Conservation (phyloP, 2,329 filamentous ascomycete genomes). For the Alternaria conjuncta region DNA sequence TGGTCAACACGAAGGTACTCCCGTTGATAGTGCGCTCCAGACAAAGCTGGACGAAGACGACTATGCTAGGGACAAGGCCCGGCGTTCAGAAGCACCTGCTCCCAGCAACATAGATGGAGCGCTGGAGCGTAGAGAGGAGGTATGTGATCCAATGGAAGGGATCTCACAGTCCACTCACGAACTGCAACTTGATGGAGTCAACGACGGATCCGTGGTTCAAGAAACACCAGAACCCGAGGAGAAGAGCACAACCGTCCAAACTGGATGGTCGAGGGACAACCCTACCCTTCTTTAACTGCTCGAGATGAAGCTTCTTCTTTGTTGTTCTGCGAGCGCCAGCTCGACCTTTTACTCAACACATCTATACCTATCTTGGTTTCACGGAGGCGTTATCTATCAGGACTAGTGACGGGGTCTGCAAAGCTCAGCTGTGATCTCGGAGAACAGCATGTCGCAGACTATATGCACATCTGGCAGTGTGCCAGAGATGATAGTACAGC, state of each 20-base stretch:
- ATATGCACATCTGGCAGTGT: background rate
- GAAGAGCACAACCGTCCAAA: slow-evolving; percentile 62
- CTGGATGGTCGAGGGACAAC: background rate
- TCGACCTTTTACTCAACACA: background rate
- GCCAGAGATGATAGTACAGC: background rate
- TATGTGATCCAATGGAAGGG: slow-evolving; percentile 8
- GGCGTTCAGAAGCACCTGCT: background rate
- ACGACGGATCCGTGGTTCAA: background rate
- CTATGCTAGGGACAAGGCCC: background rate
- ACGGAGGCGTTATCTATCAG: slow-evolving; percentile 8
- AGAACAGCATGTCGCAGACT: background rate
- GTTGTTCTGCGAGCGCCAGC: background rate
- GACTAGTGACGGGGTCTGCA: background rate
- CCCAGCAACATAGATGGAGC: background rate
- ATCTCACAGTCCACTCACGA: slow-evolving; percentile 10
- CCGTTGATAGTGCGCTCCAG: background rate
- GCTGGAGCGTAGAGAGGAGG: background rate
- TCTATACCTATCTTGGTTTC: background rate
- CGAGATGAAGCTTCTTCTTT: background rate
- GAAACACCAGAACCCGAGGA: slow-evolving; percentile 13
- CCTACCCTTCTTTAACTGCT: background rate
- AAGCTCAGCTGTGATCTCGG: background rate
- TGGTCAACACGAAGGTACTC: background rate
- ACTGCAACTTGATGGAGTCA: slow-evolving; percentile 7
- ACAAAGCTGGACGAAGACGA: background rate